Evolutionary conservation across 176 grass and related monocot species (phyloP).

Genomic region (Eragrostis nindensis): DNA sequence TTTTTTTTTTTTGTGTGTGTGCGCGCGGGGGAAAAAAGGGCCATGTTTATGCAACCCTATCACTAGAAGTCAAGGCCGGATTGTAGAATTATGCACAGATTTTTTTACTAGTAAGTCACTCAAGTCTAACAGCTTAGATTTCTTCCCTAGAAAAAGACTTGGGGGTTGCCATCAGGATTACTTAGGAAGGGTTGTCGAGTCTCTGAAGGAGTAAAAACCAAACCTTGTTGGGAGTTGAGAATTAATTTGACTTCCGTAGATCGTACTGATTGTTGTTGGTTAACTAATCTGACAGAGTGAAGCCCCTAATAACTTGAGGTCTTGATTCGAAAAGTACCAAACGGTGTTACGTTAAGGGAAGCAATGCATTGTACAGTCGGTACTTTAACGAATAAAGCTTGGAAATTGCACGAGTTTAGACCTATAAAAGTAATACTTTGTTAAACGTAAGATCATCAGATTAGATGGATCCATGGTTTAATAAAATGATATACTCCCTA

Average conservation of each 20-base stretch:
- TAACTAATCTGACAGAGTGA: conserved; percentile 32
- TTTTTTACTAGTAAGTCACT: neutral
- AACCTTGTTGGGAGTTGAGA: conserved; percentile 8
- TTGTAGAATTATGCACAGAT: neutral
- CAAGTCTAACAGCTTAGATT: neutral
- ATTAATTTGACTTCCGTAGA: neutral
- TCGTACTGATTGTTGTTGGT: neutral
- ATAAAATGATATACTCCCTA: neutral
- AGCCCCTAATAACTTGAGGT: conserved; percentile 2
- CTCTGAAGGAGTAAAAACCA: neutral
- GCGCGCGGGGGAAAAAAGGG: too few species aligned
- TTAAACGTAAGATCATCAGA: conserved; percentile 24
- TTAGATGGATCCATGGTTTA: conserved; percentile 7
- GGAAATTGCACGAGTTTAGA: neutral
- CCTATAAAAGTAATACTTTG: neutral
- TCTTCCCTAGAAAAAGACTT: neutral
- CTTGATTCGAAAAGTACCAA: neutral
- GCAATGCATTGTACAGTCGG: conserved; percentile 7
- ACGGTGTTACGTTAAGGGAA: conserved; percentile 9
- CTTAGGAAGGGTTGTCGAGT: neutral
- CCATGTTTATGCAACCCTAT: neutral
- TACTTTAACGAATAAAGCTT: conserved; percentile 1
- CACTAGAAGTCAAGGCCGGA: neutral
- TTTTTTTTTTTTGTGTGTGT: too few species aligned
- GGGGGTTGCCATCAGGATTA: conserved; percentile 21